Conservation (phyloP, 1,284 basidiomycete genomes). For the Fomitopsis schrenkii region DNA sequence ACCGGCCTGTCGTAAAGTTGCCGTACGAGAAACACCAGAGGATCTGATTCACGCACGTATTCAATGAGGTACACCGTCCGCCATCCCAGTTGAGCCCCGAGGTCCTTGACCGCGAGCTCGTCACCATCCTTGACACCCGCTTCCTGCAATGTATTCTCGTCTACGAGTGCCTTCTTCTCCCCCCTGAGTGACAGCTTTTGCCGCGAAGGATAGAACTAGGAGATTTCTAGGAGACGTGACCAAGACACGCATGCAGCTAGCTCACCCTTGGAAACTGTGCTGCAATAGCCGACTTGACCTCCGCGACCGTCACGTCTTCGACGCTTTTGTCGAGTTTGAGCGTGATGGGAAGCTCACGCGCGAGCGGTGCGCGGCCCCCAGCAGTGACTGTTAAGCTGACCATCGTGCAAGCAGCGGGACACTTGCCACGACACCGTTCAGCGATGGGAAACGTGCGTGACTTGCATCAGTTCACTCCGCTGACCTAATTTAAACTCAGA, state of each 20-base stretch:
- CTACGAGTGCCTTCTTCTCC: conserved; percentile 57
- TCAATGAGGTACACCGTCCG: conserved; percentile 83
- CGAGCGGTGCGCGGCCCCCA: conserved; percentile 36
- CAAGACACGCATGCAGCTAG: background rate
- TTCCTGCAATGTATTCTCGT: conserved; percentile 57
- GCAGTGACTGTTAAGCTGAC: conserved; percentile 1
- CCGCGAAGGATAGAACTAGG: conserved; percentile 63
- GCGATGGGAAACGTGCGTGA: background rate
- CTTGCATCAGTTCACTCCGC: too few species aligned
- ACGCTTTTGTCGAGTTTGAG: conserved; percentile 48
- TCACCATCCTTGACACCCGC: conserved; percentile 55
- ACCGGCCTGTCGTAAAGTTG: conserved; percentile 57
- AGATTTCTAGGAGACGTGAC: background rate
- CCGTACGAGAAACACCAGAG: background rate
- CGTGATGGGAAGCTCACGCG: conserved; percentile 51
- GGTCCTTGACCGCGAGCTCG: conserved; percentile 77
- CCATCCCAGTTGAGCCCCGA: conserved; percentile 88
- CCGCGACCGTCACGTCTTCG: conserved; percentile 47
- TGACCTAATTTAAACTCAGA: background rate
- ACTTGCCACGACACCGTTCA: background rate
- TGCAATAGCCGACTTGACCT: conserved; percentile 57
- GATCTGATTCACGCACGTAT: conserved; percentile 65
- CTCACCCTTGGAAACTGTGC: conserved; percentile 58
- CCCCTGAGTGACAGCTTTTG: conserved; percentile 71
- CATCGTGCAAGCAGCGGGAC: background rate